Evolutionary conservation across 2,329 filamentous ascomycete species (phyloP).

Genomic region (Exophiala calicioides): DNA sequence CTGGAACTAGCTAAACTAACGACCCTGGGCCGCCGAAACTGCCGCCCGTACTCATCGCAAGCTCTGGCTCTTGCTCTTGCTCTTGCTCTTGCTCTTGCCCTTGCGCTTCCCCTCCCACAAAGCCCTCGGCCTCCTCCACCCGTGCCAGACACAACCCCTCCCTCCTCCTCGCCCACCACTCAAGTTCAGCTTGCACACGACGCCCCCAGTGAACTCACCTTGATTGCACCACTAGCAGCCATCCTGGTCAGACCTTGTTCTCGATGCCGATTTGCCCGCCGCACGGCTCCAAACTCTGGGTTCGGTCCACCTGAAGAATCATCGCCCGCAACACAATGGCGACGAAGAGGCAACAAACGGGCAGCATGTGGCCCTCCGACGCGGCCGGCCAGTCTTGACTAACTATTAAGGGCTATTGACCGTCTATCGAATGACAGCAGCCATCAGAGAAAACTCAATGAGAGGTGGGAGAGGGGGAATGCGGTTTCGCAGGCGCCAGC

Average conservation of each 20-base stretch:
- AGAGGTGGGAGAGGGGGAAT: neutral
- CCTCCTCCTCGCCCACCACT: too few relatives aligned
- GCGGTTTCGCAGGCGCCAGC: neutral
- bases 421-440: neutral
- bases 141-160: too few relatives aligned
- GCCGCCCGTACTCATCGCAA: too few relatives aligned
- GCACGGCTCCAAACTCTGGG: neutral
- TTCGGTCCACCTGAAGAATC: neutral
- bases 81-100: neutral
- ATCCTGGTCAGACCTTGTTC: constrained; percentile 6
- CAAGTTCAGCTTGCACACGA: constrained; percentile 4
- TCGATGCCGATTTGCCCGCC: constrained; percentile 3
- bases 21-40: too few relatives aligned
- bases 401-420: neutral
- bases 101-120: too few relatives aligned
- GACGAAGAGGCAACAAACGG: too few relatives aligned
- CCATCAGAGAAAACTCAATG: neutral
- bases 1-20: too few relatives aligned
- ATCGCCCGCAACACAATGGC: neutral
- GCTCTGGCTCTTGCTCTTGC: neutral
- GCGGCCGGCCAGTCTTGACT: neutral
- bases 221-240: constrained; percentile 6
- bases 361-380: neutral
- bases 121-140: too few relatives aligned
- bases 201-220: neutral